Evolutionary conservation across 305 asterid species (phyloP).

Genomic region (Withania somnifera): DNA sequence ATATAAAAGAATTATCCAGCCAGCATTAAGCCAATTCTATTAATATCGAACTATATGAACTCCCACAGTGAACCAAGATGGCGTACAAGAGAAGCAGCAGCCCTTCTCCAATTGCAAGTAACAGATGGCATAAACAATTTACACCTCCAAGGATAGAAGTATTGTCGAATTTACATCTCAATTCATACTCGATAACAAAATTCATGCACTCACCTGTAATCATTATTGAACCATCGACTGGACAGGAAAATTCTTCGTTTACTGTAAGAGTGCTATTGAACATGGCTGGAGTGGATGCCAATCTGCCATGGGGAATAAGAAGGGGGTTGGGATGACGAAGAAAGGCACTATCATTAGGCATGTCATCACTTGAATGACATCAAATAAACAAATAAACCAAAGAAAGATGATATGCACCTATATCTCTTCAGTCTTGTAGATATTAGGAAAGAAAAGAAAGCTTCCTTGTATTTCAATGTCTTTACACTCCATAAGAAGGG

Average conservation of each 20-base stretch:
- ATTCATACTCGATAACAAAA: conserved; percentile 2
- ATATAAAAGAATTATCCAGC: conserved; percentile 4
- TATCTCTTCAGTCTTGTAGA: not conserved
- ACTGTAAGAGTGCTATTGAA: conserved; percentile 77
- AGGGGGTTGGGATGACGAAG: not conserved
- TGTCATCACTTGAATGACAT: not conserved
- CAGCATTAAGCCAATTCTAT: not conserved
- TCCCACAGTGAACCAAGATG: not conserved
- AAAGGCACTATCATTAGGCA: not conserved
- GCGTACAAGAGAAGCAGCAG: not conserved
- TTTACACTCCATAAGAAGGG: not conserved
- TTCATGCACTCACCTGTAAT: conserved; percentile 50
- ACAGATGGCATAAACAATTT: not conserved
- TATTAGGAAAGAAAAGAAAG: not conserved
- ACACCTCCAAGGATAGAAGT: not conserved
- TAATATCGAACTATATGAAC: not conserved
- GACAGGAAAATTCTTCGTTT: conserved; percentile 60
- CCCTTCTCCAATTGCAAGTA: not conserved
- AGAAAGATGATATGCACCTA: not conserved
- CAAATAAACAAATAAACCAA: not conserved
- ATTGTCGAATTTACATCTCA: not conserved
- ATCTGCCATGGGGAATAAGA: conserved; percentile 27
- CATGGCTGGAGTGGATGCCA: conserved; percentile 99
- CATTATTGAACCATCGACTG: conserved; percentile 94
- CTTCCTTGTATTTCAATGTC: not conserved